Evolutionary conservation across 2,329 filamentous ascomycete genomes (phyloP), one percentile per base, ranked within the genome.

Genomic region (Rhynchosporium agropyri): DNA sequence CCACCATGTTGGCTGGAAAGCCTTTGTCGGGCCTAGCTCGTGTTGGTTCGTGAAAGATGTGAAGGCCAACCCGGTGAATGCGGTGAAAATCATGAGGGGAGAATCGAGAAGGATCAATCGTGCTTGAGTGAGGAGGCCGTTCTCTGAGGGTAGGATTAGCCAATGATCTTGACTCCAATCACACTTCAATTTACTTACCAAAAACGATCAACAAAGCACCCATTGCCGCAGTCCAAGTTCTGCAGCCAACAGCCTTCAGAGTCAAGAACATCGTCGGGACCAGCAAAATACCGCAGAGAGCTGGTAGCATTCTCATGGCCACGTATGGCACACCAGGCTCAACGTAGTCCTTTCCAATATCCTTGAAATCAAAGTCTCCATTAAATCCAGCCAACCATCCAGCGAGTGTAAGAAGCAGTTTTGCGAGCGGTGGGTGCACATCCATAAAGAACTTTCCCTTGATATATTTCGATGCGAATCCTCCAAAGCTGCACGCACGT

Each of bases 401-500:
- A 67, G 93, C 92, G 65, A 99, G 85, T 58, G 95, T 96, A 73
- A 99, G 94, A 70, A 99, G 87, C 75, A 99, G 86, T 82, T 99
- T 99, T 69, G 95, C 95, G 65, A 99, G 84, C 51, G 95, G 95
- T 38, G 95, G 95, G 76, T 99, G 95, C n/a, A 99, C 95, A 76
- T 99, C 95, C 95, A 99, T 99, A 78, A 99, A 99, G 84, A 99
- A 99, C 76, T 84, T 89, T 74, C 95, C 95, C 83, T 99, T 98
- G 84, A 99, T 98, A 78, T 99, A 99, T 79, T 99, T 99, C 72
- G 90, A 92, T 68, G 95, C 95, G 76, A 99, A 99, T 55, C 95
- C 95, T 76, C 95, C 95, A 77, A 99, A 99, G 79, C 92, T 97
- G 68, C 67, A 31, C 55, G 62, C 36, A 61, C 42, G 28, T 69